Percentiles rank a stretch among this genome's conserved stretches.
Evolutionary conservation across 208 protist genomes (phyloP).

Genomic region (Wallacemonas sp.): DNA sequence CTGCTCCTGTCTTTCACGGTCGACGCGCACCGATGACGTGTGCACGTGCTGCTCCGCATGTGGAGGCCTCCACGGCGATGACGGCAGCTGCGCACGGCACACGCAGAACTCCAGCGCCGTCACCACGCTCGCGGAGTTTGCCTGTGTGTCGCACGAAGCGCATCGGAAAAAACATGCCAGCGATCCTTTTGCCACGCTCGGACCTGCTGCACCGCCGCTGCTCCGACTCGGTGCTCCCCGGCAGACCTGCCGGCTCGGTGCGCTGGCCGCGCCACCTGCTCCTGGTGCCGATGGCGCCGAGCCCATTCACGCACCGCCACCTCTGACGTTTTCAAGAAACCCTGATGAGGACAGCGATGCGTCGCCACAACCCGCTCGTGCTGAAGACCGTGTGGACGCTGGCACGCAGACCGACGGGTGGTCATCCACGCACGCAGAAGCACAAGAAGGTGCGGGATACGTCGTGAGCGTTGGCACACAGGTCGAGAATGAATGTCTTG

Average conservation of each 20-base stretch:
- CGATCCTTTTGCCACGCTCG: not conserved
- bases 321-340: too few relatives aligned
- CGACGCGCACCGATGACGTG: not conserved
- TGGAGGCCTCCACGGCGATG: not conserved
- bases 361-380: too few relatives aligned
- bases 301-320: too few relatives aligned
- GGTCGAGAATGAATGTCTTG: too few relatives aligned
- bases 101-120: not conserved
- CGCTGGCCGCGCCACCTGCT: not conserved
- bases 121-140: not conserved
- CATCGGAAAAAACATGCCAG: not conserved
- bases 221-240: not conserved
- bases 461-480: too few relatives aligned
- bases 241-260: not conserved
- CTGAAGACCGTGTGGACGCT: too few relatives aligned
- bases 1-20: too few relatives aligned
- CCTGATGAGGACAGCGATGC: too few relatives aligned
- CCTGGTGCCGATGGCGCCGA: too few relatives aligned
- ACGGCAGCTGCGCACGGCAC: not conserved
- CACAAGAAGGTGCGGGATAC: too few relatives aligned
- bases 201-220: slow-evolving; percentile 2
- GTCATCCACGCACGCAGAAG: too few relatives aligned
- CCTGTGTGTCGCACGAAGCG: not conserved
- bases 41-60: slow-evolving; percentile 15
- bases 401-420: too few relatives aligned